Percentiles rank a stretch among this genome's conserved stretches.
phyloP scores from a whole-genome alignment of 257 asterid species.

The Jaltomata sinuosa region DNA sequence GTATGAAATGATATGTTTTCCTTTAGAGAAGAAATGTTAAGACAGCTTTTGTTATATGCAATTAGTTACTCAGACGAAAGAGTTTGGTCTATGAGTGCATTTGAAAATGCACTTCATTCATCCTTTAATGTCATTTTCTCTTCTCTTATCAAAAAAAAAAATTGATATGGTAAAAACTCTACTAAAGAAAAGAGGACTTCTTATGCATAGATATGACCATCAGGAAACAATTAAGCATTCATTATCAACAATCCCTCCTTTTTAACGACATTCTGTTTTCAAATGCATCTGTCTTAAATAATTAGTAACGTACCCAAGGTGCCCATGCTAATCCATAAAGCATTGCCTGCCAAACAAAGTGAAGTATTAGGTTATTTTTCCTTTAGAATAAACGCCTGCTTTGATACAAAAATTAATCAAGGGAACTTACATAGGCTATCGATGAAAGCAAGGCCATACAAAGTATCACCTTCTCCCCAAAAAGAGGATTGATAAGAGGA shows the following conservation, averaged over 20 bases:
- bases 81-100: not conserved
- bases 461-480: conserved; percentile 77
- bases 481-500: conserved; percentile 66
- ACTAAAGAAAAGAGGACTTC: not conserved
- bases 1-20: not conserved
- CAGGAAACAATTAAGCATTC: not conserved
- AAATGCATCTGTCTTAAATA: not conserved
- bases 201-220: not conserved
- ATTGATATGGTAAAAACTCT: not conserved
- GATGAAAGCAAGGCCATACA: conserved; percentile 67
- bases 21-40: not conserved
- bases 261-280: not conserved
- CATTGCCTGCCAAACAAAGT: conserved; percentile 46
- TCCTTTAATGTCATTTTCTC: not conserved
- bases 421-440: conserved; percentile 60
- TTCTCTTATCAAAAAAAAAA: not conserved
- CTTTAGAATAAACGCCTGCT: not conserved
- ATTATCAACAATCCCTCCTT: not conserved
- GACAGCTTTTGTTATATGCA: not conserved
- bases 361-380: not conserved
- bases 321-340: conserved; percentile 98
- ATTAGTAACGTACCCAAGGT: conserved; percentile 56
- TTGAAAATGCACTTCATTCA: not conserved
- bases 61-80: not conserved
- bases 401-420: not conserved